Percentiles rank a stretch among this genome's conserved stretches.
Conservation (phyloP, 139 green algal species). For the Marvania coccoides region DNA sequence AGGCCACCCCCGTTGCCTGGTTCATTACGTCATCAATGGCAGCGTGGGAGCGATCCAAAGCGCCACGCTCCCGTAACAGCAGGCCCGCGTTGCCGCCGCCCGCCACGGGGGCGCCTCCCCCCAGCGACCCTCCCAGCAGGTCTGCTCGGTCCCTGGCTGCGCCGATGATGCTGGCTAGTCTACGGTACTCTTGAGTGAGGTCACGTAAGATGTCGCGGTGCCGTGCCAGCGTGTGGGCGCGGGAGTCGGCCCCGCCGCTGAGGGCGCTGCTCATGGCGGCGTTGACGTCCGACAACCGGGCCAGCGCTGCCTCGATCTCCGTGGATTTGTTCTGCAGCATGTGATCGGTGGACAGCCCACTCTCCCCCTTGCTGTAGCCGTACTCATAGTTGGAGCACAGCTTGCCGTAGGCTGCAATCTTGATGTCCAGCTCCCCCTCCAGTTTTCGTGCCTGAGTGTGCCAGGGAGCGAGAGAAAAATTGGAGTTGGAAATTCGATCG, state of each 20-base stretch:
- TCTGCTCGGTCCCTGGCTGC: conserved; percentile 59
- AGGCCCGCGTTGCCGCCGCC: conserved; percentile 18
- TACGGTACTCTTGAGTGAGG: conserved; percentile 78
- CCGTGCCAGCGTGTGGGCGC: conserved; percentile 78
- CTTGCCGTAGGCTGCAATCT: conserved; percentile 81
- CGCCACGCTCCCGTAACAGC: conserved; percentile 72
- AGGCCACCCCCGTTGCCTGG: conserved; percentile 56
- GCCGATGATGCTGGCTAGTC: conserved; percentile 51
- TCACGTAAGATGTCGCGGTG: conserved; percentile 92
- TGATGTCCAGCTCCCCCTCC: conserved; percentile 87
- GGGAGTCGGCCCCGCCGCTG: conserved; percentile 46
- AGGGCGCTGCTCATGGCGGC: conserved; percentile 60
- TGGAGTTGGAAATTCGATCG: too few relatives aligned
- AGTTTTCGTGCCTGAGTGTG: conserved; percentile 85
- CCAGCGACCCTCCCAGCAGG: conserved; percentile 48
- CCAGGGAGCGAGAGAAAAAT: too few relatives aligned
- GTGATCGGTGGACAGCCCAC: conserved; percentile 39
- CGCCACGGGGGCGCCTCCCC: not conserved
- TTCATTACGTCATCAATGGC: conserved; percentile 78
- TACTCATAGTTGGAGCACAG: conserved; percentile 70
- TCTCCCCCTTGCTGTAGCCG: conserved; percentile 34
- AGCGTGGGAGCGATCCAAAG: conserved; percentile 35
- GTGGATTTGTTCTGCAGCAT: conserved; percentile 50
- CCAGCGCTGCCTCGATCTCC: conserved; percentile 73
- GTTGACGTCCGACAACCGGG: conserved; percentile 74